A percentile compares a stretch with the other conserved stretches of the same genome.
Evolutionary conservation across 805 yeast genomes (phyloP).

Genomic region (Kazachstania bromeliacearum): DNA sequence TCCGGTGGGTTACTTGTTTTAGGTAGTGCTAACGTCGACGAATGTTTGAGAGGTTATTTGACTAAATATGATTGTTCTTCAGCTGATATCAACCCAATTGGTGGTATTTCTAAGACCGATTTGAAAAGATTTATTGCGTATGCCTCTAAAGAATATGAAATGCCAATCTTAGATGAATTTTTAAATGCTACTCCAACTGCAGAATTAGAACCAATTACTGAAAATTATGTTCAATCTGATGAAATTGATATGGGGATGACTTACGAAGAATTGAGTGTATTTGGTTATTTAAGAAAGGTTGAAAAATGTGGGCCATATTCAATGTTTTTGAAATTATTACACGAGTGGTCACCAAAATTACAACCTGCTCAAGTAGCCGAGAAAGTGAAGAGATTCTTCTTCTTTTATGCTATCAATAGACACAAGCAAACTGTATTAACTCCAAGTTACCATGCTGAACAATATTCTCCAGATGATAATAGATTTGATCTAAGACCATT

Average conservation of each 20-base stretch:
- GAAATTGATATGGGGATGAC: constrained; percentile 98
- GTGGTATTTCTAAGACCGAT: constrained; percentile 96
- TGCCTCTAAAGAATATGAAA: constrained; percentile 56
- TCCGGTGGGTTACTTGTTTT: constrained; percentile 74
- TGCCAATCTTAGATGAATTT: constrained; percentile 73
- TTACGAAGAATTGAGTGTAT: constrained; percentile 82
- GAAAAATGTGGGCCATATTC: constrained; percentile 95
- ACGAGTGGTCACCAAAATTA: constrained; percentile 82
- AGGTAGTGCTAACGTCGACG: constrained; percentile 97
- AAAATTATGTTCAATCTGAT: constrained; percentile 86
- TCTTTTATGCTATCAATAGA: constrained; percentile 88
- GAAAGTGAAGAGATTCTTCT: constrained; percentile 87
- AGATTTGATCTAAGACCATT: constrained; percentile 95
- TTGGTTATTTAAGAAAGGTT: constrained; percentile 85
- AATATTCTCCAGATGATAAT: constrained; percentile 96
- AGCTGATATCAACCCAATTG: constrained; percentile 96
- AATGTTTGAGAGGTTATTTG: constrained; percentile 86
- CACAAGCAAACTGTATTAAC: constrained; percentile 97
- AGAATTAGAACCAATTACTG: constrained; percentile 92
- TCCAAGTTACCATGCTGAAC: constrained; percentile 96
- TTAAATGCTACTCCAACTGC: constrained; percentile 95
- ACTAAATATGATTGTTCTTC: constrained; percentile 96
- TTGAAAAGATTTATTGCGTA: constrained; percentile 76
- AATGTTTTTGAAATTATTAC: constrained; percentile 82
- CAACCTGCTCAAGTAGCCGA: constrained; percentile 80